These are phyloP conservation scores for Colletotrichum navitas DNA, from an alignment of 2,329 filamentous ascomycete genomes.

Conservation along the genomic window DNA sequence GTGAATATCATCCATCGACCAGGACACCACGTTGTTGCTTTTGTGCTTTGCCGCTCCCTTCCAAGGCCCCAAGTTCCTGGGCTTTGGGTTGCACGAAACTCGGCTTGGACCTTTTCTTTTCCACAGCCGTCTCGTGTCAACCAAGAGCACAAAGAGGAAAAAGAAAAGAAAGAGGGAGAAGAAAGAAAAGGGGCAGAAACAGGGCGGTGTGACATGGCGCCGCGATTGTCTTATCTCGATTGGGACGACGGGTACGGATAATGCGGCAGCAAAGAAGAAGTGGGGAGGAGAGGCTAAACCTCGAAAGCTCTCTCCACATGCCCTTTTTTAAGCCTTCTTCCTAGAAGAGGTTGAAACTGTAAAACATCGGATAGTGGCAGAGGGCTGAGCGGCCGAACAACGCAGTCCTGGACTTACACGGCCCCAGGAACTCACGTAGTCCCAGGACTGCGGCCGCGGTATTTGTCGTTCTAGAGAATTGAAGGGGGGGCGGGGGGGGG, in stretches of 20 bases:
- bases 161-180: background rate
- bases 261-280: background rate
- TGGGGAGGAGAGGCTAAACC: background rate
- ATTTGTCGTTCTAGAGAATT: background rate
- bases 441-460: conserved; percentile 29
- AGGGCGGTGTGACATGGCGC: conserved; percentile 17
- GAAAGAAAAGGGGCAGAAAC: background rate
- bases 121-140: background rate
- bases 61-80: conserved; percentile 26
- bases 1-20: conserved; percentile 40
- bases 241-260: conserved; percentile 21
- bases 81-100: conserved; percentile 10
- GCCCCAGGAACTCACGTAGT: background rate
- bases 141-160: conserved; percentile 20
- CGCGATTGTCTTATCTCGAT: background rate
- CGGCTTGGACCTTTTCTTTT: conserved; percentile 9
- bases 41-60: conserved; percentile 16
- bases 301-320: conserved; percentile 2
- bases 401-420: background rate
- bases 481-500: background rate
- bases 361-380: conserved; percentile 31
- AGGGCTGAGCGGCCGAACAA: background rate
- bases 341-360: conserved; percentile 26
- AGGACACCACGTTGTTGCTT: conserved; percentile 38
- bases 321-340: conserved; percentile 8